Evolutionary conservation across 2,329 filamentous ascomycete species (phyloP).

Genomic region (Colletotrichum sp.): DNA sequence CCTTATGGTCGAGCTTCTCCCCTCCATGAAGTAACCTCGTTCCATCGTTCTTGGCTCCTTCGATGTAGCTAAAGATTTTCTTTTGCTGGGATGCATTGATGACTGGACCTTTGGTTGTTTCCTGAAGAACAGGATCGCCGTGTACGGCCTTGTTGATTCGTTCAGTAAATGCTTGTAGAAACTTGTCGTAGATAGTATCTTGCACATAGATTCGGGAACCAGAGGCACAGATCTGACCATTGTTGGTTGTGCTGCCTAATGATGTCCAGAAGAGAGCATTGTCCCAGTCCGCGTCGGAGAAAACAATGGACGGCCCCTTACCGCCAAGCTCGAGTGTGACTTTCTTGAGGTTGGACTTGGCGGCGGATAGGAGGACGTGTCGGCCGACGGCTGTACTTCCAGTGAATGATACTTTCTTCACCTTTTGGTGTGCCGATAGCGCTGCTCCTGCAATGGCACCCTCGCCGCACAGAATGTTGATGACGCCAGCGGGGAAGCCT

Average conservation of each 20-base stretch:
- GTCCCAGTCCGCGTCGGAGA: neutral
- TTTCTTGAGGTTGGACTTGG: neutral
- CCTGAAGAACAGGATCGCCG: neutral
- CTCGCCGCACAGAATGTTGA: neutral
- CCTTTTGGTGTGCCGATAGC: neutral
- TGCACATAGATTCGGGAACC: neutral
- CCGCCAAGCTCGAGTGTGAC: neutral
- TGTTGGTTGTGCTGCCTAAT: neutral
- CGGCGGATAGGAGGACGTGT: neutral
- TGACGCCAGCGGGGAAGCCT: neutral
- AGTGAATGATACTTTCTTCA: neutral
- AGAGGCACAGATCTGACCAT: neutral
- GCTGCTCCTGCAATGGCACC: neutral
- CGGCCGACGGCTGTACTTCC: neutral
- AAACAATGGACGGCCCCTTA: neutral
- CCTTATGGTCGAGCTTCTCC: neutral
- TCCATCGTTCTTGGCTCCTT: neutral
- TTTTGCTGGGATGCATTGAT: neutral
- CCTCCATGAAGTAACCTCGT: neutral
- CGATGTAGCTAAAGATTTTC: neutral
- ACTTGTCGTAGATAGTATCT: neutral
- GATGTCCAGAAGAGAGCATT: neutral
- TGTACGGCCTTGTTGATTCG: neutral
- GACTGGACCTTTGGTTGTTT: neutral
- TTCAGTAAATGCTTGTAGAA: slow-evolving; percentile 50